A percentile compares a stretch with the other conserved stretches of the same genome.
Evolutionary conservation across 2,329 filamentous ascomycete genomes (phyloP).

Genomic region (Pestalotiopsis sp.): DNA sequence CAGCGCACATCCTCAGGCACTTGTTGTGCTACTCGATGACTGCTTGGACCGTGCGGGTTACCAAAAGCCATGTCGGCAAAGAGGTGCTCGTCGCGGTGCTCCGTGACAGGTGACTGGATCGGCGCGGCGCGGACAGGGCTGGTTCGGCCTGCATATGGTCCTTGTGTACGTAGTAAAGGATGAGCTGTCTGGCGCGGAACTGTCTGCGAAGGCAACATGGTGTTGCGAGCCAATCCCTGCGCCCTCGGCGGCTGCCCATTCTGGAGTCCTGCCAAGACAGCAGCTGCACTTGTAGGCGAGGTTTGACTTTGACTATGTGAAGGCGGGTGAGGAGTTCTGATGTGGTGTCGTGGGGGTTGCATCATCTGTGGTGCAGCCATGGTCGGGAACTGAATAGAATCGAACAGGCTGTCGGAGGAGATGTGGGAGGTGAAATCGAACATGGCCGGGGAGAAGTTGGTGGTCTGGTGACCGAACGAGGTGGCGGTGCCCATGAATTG

Average conservation of each 20-base stretch:
- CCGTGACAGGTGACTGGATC: slow-evolving; percentile 12
- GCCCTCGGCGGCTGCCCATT: slow-evolving; percentile 23
- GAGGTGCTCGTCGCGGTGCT: slow-evolving; percentile 35
- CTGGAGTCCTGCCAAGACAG: slow-evolving; percentile 32
- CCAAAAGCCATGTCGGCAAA: slow-evolving; percentile 47
- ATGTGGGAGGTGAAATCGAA: slow-evolving; percentile 23
- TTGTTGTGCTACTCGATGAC: slow-evolving; percentile 34
- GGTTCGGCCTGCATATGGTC: slow-evolving; percentile 20
- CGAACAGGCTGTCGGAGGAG: slow-evolving; percentile 21
- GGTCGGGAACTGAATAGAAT: slow-evolving; percentile 31
- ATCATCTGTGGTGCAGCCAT: slow-evolving; percentile 27
- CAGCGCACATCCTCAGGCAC: slow-evolving; percentile 57
- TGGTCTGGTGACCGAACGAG: slow-evolving; percentile 59
- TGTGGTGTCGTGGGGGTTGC: slow-evolving; percentile 21
- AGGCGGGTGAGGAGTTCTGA: slow-evolving; percentile 20
- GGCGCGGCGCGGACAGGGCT: slow-evolving; percentile 26
- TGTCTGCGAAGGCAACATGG: slow-evolving; percentile 22
- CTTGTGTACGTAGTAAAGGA: slow-evolving; percentile 19
- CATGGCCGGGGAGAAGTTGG: slow-evolving; percentile 29
- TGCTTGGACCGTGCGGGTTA: slow-evolving; percentile 20
- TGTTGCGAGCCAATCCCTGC: slow-evolving; percentile 19
- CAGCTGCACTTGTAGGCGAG: slow-evolving; percentile 29
- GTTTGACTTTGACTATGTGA: slow-evolving; percentile 29
- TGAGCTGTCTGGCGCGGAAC: slow-evolving; percentile 21
- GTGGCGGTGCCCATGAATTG: slow-evolving; percentile 68